A percentile compares a stretch with the other conserved stretches of the same genome.
phyloP scores from a whole-genome alignment of 2,329 filamentous ascomycete genomes.

The Chrysoporthe deuterocubensis region DNA sequence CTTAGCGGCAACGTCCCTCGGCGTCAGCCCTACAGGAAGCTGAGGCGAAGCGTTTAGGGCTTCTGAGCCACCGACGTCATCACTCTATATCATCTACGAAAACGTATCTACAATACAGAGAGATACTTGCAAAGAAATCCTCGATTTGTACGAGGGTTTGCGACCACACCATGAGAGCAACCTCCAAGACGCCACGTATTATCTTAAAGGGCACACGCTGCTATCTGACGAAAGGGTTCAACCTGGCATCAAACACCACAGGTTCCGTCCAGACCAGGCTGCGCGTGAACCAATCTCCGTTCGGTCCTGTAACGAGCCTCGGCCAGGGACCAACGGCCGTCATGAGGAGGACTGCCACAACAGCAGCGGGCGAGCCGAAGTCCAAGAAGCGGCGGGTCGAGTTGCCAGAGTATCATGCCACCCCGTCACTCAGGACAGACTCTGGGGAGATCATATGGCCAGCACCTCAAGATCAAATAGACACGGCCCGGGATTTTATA shows the following conservation, averaged over 20 bases:
- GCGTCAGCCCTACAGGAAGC: no score
- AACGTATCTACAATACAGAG: background rate
- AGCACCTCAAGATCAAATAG: conserved; percentile 59
- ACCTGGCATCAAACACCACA: background rate
- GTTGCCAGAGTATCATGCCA: conserved; percentile 50
- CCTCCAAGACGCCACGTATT: background rate
- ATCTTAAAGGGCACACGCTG: background rate
- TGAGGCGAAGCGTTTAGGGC: background rate
- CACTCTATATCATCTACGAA: background rate
- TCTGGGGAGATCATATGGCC: conserved; percentile 63
- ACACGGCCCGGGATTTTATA: conserved; percentile 59
- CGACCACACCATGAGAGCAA: background rate
- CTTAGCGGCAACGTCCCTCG: background rate
- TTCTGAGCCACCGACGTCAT: conserved; percentile 8
- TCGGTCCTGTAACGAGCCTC: background rate
- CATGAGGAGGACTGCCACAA: conserved; percentile 24
- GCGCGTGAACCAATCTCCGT: background rate
- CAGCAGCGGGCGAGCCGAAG: conserved; percentile 14
- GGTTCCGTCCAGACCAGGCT: background rate
- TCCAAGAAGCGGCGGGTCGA: conserved; percentile 36
- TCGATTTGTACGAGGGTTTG: no score
- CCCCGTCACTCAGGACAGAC: conserved; percentile 45
- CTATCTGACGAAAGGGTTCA: background rate
- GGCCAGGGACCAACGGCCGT: background rate
- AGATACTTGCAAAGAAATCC: no score